Base-by-base conservation (phyloP, 176 grass and related monocot species). In the Ananas comosus region DNA sequence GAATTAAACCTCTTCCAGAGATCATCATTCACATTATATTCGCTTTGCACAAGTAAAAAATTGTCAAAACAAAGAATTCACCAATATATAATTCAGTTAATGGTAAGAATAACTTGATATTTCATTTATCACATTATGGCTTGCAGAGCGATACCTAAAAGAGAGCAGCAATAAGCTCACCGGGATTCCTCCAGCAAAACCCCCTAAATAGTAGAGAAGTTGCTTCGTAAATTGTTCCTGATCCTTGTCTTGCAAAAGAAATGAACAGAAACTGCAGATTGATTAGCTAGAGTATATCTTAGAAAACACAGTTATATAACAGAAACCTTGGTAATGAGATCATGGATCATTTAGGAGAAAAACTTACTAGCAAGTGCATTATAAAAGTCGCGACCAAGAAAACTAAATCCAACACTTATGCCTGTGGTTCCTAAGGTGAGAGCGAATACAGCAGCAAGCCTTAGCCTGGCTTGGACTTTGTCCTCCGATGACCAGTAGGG, bases 401-500 rank as follows among this genome's bases (percentile, higher is more conserved):
- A 97, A 71, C 81, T 97, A 63, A 97, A 97, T 65, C 89, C 89
- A 81, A 99, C 94, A 67, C 80, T 93, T 67, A 99, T 99, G 56
- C 94, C 94, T 27, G 94, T 90, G 2, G 89, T 99, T 73, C 64
- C 94, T 54, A 99, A 56, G 11, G 87, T 99, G 51, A 90, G 82
- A 48, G 94, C 76, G 83, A 97, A 97, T 70, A 97, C 79, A 59
- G 77, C 86, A 73, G 72, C 89, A 73, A 97, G 86, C 71, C 83
- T 85, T 48, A 92, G 80, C 82, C 94, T 92, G 67, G 94, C 94
- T 79, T 97, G 79, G 21, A 74, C 75, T 69, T 97, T 90, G 78
- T 99, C 89, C 78, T 93, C 94, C 2, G 87, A 99, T 68, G 84
- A 93, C 94, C 89, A 93, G 48, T 99, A 99, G 48, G 89, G 94